Evolutionary conservation across 495 filamentous ascomycete genomes (phyloP).

Genomic region (Penicillium soppii): DNA sequence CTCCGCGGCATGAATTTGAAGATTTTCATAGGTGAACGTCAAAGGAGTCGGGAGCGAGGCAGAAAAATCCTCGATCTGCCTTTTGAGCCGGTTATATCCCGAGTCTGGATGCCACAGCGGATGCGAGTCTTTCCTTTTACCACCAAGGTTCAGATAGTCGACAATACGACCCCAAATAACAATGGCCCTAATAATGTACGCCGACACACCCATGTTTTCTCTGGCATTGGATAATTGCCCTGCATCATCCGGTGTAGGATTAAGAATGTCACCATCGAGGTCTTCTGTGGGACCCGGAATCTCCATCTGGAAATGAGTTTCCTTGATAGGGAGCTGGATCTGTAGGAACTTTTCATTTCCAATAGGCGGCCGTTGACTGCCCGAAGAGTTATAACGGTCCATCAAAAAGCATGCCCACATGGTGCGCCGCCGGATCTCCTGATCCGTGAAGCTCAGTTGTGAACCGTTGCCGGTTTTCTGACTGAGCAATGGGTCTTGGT

Average conservation of each 20-base stretch:
- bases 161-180: conserved; percentile 89
- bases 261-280: conserved; percentile 69
- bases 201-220: conserved; percentile 91
- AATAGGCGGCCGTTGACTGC: conserved; percentile 90
- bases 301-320: conserved; percentile 86
- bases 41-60: conserved; percentile 67
- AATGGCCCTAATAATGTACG: conserved; percentile 85
- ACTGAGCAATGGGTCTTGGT: conserved; percentile 69
- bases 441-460: conserved; percentile 84
- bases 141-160: conserved; percentile 86
- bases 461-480: conserved; percentile 58
- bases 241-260: conserved; percentile 60
- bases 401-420: conserved; percentile 99
- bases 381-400: conserved; percentile 96
- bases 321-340: conserved; percentile 87
- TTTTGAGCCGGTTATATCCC: conserved; percentile 66
- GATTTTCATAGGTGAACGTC: conserved; percentile 75
- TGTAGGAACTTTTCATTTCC: conserved; percentile 85
- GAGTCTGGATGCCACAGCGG: conserved; percentile 83
- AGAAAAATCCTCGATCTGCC: conserved; percentile 69
- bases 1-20: conserved; percentile 80
- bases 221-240: conserved; percentile 65
- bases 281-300: conserved; percentile 87
- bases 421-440: conserved; percentile 85
- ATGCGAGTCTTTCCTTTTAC: conserved; percentile 73